Conservation (phyloP, 495 filamentous ascomycete genomes). For the Talaromyces liani region DNA sequence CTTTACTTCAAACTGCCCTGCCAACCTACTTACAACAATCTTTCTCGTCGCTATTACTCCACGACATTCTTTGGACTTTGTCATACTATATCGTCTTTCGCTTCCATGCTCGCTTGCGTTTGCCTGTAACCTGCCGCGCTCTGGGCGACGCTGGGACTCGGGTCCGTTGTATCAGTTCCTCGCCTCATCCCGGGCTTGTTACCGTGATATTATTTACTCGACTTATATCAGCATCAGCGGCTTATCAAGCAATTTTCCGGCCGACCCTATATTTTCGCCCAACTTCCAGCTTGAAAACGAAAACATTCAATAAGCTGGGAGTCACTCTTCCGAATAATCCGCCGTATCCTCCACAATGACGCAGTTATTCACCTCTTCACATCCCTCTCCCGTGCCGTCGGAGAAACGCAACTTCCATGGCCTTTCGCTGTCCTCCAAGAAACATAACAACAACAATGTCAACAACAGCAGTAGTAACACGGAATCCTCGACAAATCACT, state of each 20-base stretch:
- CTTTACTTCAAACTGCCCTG: background rate
- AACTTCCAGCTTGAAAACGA: background rate
- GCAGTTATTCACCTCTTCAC: constrained; percentile 37
- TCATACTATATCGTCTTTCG: background rate
- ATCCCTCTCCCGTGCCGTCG: constrained; percentile 31
- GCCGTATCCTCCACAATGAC: constrained; percentile 26
- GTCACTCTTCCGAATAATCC: background rate
- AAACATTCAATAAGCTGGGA: background rate
- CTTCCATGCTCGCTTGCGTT: background rate
- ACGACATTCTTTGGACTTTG: background rate
- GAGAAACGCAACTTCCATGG: constrained; percentile 42
- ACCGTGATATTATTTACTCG: background rate
- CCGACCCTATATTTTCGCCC: background rate
- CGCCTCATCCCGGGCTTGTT: background rate
- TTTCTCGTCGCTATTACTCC: background rate
- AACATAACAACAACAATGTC: constrained; percentile 25
- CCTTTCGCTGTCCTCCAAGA: constrained; percentile 40
- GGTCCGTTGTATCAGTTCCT: background rate
- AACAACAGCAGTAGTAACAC: constrained; percentile 10
- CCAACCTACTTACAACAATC: background rate
- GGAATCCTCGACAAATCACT: constrained; percentile 45
- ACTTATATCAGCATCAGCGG: background rate
- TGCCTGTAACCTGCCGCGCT: background rate
- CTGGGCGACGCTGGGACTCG: constrained; percentile 3
- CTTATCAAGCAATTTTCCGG: background rate